phyloP scores from a whole-genome alignment of 768 basidiomycete species.

The Amanita exitialis region DNA sequence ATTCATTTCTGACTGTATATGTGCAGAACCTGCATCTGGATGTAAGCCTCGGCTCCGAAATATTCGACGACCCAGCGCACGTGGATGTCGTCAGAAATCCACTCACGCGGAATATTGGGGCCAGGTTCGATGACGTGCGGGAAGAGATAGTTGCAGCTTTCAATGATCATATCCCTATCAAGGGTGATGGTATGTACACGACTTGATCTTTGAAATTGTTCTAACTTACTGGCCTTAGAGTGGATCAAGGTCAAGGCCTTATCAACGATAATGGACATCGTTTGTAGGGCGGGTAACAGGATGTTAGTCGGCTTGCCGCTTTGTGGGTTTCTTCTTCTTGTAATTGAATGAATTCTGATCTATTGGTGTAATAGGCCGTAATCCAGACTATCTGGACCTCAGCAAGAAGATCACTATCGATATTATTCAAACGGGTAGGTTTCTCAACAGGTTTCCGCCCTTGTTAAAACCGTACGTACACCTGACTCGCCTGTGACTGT shows the following conservation, averaged over 20 bases:
- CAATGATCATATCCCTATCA: conserved; percentile 10
- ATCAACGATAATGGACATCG: conserved; percentile 12
- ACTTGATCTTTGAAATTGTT: background rate
- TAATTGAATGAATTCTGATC: background rate
- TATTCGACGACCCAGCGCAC: conserved; percentile 8
- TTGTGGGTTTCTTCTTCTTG: conserved; percentile 9
- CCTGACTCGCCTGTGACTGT: background rate
- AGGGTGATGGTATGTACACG: background rate
- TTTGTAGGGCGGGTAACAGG: conserved; percentile 13
- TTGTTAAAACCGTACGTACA: conserved; percentile 14
- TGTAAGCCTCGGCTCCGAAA: conserved; percentile 21
- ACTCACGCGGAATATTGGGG: conserved; percentile 18
- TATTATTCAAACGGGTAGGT: conserved; percentile 10
- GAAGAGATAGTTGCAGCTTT: conserved; percentile 16
- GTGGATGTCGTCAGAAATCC: conserved; percentile 15
- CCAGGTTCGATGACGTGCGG: conserved; percentile 15
- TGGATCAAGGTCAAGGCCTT: conserved; percentile 11
- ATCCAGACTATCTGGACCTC: conserved; percentile 12
- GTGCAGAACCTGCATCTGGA: conserved; percentile 21
- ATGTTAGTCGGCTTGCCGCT: conserved; percentile 18
- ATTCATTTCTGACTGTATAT: background rate
- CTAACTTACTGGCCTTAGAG: conserved; percentile 4
- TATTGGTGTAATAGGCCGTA: conserved; percentile 10
- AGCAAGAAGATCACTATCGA: conserved; percentile 11
- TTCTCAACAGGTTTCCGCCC: conserved; percentile 16